A percentile compares a stretch with the other conserved stretches of the same genome.
Evolutionary conservation across 139 green algal genomes (phyloP).

Genomic region (Gonium pectorale): DNA sequence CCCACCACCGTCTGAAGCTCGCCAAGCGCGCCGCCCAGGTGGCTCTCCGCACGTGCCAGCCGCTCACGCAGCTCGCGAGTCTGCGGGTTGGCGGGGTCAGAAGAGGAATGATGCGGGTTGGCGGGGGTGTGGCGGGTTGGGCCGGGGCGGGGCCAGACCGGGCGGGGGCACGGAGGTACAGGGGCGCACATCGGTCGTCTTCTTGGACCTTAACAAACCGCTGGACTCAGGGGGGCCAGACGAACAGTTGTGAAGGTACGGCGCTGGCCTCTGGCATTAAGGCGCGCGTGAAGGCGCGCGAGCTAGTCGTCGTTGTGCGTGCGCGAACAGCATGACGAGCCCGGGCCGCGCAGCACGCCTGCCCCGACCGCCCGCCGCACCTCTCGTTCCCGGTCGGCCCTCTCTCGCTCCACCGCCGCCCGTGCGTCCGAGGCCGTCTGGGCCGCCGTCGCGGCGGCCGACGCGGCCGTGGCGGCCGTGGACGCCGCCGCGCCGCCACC

Average conservation of each 20-base stretch:
- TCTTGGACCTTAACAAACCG: too few species aligned
- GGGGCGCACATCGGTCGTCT: too few species aligned
- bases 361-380: background rate
- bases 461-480: conserved; percentile 28
- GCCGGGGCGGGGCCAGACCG: background rate
- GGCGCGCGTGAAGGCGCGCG: too few species aligned
- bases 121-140: background rate
- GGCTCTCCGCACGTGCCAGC: conserved; percentile 24
- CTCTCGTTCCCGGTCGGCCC: conserved; percentile 26
- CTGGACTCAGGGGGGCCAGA: too few species aligned
- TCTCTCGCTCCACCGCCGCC: conserved; percentile 22
- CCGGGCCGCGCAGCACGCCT: too few species aligned
- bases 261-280: too few species aligned
- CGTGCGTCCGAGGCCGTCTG: conserved; percentile 30
- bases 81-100: background rate
- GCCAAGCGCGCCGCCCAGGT: conserved; percentile 32
- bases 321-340: too few species aligned
- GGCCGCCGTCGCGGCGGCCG: conserved; percentile 23
- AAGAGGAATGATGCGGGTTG: background rate
- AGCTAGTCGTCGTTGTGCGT: too few species aligned
- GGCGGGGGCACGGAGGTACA: too few species aligned
- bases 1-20: conserved; percentile 40
- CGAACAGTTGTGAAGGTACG: too few species aligned
- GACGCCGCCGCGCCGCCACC: conserved; percentile 6
- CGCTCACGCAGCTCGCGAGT: conserved; percentile 39